Evolutionary conservation across 176 grass and related monocot genomes (phyloP).

Genomic region (Oryza longistaminata): DNA sequence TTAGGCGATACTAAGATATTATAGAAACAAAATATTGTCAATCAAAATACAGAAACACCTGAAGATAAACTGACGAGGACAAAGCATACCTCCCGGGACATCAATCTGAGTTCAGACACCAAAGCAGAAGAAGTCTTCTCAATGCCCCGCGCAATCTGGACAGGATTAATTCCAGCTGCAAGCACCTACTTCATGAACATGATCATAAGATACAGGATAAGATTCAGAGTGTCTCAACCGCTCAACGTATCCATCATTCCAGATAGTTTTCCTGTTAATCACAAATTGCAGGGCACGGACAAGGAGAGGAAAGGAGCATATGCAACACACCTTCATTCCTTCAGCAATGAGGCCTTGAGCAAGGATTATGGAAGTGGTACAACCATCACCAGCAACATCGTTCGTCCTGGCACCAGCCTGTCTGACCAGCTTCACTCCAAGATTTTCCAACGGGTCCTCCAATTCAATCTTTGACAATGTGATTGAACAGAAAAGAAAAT

Average conservation of each 20-base stretch:
- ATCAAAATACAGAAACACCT: background rate
- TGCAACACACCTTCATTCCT: constrained; percentile 69
- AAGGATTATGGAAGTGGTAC: constrained; percentile 93
- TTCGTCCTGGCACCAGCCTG: constrained; percentile 91
- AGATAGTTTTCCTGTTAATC: background rate
- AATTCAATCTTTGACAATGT: constrained; percentile 68
- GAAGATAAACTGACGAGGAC: background rate
- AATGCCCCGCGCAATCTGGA: constrained; percentile 81
- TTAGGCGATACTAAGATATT: constrained; percentile 12
- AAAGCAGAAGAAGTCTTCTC: constrained; percentile 76
- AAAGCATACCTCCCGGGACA: constrained; percentile 72
- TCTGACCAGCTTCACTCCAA: constrained; percentile 89
- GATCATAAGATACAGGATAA: constrained; percentile 25
- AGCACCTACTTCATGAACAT: constrained; percentile 78
- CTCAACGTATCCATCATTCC: background rate
- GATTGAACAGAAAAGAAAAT: constrained; percentile 7
- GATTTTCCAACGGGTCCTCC: constrained; percentile 91
- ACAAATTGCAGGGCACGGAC: background rate
- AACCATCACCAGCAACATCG: constrained; percentile 87
- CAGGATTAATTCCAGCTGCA: constrained; percentile 90
- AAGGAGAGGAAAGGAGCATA: constrained; percentile 15
- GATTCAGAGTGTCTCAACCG: background rate
- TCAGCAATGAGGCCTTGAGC: constrained; percentile 90
- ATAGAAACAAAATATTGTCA: background rate
- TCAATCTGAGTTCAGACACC: constrained; percentile 79